Percentiles rank a stretch among this genome's conserved stretches.
Conservation (phyloP, 139 green algal species). For the Haematococcus sp. region DNA sequence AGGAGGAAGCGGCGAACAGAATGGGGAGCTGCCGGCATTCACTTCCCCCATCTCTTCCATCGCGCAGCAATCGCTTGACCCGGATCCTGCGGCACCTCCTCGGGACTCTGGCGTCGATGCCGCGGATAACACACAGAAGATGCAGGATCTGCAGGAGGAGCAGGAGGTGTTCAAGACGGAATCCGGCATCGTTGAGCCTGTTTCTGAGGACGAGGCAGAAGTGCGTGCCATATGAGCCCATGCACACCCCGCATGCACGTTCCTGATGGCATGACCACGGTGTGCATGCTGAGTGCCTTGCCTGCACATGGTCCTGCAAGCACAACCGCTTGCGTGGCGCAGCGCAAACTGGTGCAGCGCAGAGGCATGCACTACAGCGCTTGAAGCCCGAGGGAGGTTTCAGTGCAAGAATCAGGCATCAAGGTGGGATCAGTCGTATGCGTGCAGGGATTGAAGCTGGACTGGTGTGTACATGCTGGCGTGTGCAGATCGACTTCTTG, state of each 20-base stretch:
- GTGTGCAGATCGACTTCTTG: conserved; percentile 69
- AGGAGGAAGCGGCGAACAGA: too few species aligned
- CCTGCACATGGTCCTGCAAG: neutral
- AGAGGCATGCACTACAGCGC: too few species aligned
- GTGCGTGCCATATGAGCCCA: neutral
- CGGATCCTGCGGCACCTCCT: too few species aligned
- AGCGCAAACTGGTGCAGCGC: too few species aligned
- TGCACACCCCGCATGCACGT: neutral
- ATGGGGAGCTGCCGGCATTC: too few species aligned
- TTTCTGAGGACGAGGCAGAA: conserved; percentile 59
- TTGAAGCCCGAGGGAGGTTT: too few species aligned
- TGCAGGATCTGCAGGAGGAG: neutral
- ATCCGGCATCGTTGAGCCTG: conserved; percentile 49
- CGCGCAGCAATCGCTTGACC: too few species aligned
- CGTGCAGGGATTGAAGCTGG: neutral
- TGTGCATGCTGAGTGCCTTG: neutral
- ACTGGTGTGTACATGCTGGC: neutral
- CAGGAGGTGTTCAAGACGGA: conserved; percentile 58
- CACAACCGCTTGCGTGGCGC: neutral
- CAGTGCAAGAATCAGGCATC: too few species aligned
- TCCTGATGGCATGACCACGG: neutral
- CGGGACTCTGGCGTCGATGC: too few species aligned
- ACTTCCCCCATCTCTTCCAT: too few species aligned
- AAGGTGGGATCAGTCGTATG: neutral
- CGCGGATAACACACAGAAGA: too few species aligned